Percentiles rank a stretch among this genome's conserved stretches.
phyloP scores from a whole-genome alignment of 805 yeast genomes.

The Wickerhamiella azyma region DNA sequence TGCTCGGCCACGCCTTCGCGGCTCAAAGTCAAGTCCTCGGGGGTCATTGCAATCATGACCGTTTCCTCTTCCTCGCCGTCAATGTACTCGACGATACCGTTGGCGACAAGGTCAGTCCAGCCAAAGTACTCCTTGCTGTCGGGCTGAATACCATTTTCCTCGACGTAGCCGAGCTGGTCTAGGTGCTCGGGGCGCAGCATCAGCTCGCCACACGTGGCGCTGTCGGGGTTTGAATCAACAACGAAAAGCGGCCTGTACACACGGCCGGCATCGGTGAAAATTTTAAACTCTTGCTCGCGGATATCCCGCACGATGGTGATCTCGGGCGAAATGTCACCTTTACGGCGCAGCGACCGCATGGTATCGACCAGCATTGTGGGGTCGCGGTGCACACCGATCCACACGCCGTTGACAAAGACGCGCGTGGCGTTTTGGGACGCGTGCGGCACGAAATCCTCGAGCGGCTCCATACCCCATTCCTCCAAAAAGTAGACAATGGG shows the following conservation, averaged over 20 bases:
- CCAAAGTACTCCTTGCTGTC: constrained; percentile 44
- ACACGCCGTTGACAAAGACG: constrained; percentile 94
- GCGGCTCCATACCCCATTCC: constrained; percentile 99
- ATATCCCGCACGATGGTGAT: constrained; percentile 94
- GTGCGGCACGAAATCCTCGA: constrained; percentile 89
- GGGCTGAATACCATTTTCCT: constrained; percentile 35
- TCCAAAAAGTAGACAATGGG: constrained; percentile 85
- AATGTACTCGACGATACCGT: constrained; percentile 88
- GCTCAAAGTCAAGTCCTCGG: constrained; percentile 78
- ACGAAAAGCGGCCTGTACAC: constrained; percentile 93
- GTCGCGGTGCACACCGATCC: constrained; percentile 98
- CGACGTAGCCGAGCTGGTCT: constrained; percentile 46
- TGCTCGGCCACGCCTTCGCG: constrained; percentile 29
- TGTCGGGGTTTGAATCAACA: constrained; percentile 60
- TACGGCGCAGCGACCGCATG: constrained; percentile 81
- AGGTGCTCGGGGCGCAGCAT: constrained; percentile 77
- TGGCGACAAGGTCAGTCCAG: constrained; percentile 71
- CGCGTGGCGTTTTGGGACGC: constrained; percentile 83
- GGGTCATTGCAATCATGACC: constrained; percentile 96
- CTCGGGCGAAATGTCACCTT: constrained; percentile 90
- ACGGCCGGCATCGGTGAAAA: constrained; percentile 97
- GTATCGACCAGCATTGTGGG: constrained; percentile 87
- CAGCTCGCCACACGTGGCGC: constrained; percentile 52
- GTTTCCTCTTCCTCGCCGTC: constrained; percentile 99
- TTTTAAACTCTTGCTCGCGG: constrained; percentile 89